These are phyloP conservation scores for Gonium pectorale DNA, from an alignment of 139 green algal genomes.

Conservation along the genomic window DNA sequence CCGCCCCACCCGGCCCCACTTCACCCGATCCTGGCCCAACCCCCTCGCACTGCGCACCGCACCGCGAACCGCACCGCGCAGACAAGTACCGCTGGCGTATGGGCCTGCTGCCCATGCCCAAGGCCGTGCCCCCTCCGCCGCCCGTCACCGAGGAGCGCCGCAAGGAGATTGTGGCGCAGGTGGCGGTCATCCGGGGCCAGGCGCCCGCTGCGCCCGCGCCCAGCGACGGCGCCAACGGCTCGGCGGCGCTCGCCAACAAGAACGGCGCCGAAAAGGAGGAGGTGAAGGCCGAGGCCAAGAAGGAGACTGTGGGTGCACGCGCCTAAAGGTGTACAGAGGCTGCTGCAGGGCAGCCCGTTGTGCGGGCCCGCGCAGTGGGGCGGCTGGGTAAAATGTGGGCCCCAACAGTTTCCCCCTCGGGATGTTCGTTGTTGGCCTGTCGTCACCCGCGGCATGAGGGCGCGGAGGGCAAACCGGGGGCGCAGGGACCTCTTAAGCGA, in stretches of 20 bases:
- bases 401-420: not conserved
- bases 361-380: not conserved
- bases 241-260: not conserved
- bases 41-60: no score
- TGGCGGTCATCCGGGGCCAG: conserved; percentile 38
- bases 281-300: not conserved
- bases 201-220: not conserved
- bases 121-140: conserved; percentile 71
- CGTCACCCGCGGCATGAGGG: no score
- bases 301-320: not conserved
- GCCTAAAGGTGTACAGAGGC: not conserved
- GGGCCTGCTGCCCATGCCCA: conserved; percentile 79
- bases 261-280: not conserved
- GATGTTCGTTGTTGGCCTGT: not conserved
- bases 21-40: no score
- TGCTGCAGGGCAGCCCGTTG: not conserved
- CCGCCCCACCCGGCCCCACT: no score
- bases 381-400: not conserved
- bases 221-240: not conserved
- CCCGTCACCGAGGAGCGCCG: conserved; percentile 73
- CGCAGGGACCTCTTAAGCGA: no score
- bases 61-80: no score
- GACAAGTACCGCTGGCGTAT: conserved; percentile 74
- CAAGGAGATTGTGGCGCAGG: conserved; percentile 41
- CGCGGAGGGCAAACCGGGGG: no score